Evolutionary conservation across 1,284 basidiomycete species (phyloP).

Genomic region (Boletellus deceptivus): DNA sequence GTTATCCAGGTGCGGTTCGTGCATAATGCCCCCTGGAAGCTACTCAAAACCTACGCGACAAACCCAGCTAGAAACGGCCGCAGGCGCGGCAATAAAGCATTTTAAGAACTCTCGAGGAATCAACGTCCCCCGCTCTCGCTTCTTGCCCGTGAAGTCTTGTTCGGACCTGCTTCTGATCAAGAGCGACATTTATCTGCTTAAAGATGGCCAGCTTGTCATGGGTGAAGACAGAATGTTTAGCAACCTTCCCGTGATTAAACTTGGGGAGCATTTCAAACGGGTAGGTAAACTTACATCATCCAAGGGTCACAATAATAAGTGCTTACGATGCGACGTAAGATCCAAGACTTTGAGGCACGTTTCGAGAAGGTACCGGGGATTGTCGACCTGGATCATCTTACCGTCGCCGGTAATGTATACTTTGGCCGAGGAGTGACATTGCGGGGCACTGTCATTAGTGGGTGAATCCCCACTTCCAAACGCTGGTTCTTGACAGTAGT

Average conservation of each 20-base stretch:
- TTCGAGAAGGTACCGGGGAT: slow-evolving; percentile 96
- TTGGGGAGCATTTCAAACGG: slow-evolving; percentile 85
- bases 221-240: slow-evolving; percentile 86
- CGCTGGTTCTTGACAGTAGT: not conserved
- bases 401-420: slow-evolving; percentile 92
- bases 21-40: slow-evolving; percentile 7
- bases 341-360: slow-evolving; percentile 92
- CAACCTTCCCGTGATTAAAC: slow-evolving; percentile 94
- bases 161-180: slow-evolving; percentile 93
- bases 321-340: slow-evolving; percentile 40
- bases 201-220: slow-evolving; percentile 92
- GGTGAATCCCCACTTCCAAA: not conserved
- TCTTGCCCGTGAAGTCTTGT: slow-evolving; percentile 93
- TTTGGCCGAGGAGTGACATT: slow-evolving; percentile 91
- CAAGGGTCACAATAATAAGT: not conserved
- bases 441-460: slow-evolving; percentile 75
- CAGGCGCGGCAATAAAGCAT: slow-evolving; percentile 96
- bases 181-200: slow-evolving; percentile 91
- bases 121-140: slow-evolving; percentile 94
- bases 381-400: slow-evolving; percentile 91
- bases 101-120: slow-evolving; percentile 93
- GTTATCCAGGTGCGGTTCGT: slow-evolving; percentile 58
- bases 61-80: slow-evolving; percentile 90
- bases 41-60: not conserved
- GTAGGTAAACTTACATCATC: slow-evolving; percentile 48